These are phyloP conservation scores for Nigrospora osmanthi DNA, from an alignment of 2,329 filamentous ascomycete species.

Conservation along the genomic window DNA sequence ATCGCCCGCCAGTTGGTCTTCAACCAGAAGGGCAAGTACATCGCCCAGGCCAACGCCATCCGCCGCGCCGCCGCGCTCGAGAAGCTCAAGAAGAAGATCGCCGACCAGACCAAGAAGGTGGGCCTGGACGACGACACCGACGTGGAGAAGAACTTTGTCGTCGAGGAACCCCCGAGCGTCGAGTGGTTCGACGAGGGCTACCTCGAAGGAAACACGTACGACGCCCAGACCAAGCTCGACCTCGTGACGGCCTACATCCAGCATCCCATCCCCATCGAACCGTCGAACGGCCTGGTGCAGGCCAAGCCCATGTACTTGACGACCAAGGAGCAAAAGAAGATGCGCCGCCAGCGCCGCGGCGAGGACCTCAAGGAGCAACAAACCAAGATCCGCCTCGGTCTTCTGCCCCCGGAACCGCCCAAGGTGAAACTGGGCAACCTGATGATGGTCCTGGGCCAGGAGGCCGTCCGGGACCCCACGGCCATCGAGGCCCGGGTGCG, in stretches of 20 bases:
- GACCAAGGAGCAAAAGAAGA: constrained; percentile 80
- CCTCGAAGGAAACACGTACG: constrained; percentile 67
- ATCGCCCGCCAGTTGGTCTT: constrained; percentile 75
- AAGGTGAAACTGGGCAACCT: constrained; percentile 97
- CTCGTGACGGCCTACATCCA: constrained; percentile 90
- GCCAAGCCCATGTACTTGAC: constrained; percentile 90
- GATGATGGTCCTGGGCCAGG: constrained; percentile 92
- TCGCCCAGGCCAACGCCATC: constrained; percentile 84
- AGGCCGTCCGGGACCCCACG: constrained; percentile 89
- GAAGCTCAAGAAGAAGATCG: constrained; percentile 90
- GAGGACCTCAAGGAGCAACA: constrained; percentile 93
- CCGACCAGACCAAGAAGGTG: constrained; percentile 78
- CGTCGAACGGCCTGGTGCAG: constrained; percentile 77
- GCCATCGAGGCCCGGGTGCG: constrained; percentile 94
- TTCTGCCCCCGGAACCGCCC: constrained; percentile 82
- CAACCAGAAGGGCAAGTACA: constrained; percentile 95
- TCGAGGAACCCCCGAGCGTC: constrained; percentile 76
- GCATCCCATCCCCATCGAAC: constrained; percentile 83
- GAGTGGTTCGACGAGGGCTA: constrained; percentile 98
- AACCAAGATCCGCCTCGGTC: constrained; percentile 85
- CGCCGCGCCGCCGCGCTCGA: constrained; percentile 83
- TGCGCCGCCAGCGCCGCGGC: constrained; percentile 83
- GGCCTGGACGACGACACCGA: constrained; percentile 88
- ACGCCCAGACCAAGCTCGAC: constrained; percentile 60
- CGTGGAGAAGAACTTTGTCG: constrained; percentile 80